Evolutionary conservation across 1,284 basidiomycete genomes (phyloP).

Genomic region (Fomitopsis palustris): DNA sequence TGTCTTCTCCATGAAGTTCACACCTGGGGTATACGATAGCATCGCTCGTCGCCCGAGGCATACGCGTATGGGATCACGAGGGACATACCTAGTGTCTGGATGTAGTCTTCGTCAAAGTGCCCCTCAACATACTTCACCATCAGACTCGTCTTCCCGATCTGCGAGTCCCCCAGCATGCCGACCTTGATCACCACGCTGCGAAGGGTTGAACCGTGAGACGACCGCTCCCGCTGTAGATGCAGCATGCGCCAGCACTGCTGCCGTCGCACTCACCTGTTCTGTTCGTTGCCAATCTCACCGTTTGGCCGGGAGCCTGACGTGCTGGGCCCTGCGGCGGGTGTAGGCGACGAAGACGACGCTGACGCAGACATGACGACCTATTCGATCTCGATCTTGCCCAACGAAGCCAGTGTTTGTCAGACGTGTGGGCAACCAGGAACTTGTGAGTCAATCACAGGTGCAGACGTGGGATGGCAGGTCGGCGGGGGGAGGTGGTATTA

Average conservation of each 20-base stretch:
- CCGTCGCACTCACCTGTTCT: constrained; percentile 56
- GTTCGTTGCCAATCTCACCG: constrained; percentile 67
- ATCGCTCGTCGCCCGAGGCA: neutral
- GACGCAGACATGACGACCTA: constrained; percentile 5
- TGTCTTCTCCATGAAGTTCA: constrained; percentile 99
- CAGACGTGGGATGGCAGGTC: constrained; percentile 8
- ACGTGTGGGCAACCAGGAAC: neutral
- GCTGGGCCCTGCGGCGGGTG: constrained; percentile 47
- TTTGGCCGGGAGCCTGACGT: constrained; percentile 37
- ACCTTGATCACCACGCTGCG: constrained; percentile 92
- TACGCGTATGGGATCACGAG: neutral
- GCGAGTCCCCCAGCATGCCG: constrained; percentile 98
- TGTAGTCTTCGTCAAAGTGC: constrained; percentile 97
- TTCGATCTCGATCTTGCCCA: neutral
- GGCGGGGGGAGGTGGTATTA: neutral
- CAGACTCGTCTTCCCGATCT: constrained; percentile 96
- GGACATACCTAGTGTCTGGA: constrained; percentile 88
- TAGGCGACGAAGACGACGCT: constrained; percentile 31
- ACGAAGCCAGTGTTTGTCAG: constrained; percentile 12
- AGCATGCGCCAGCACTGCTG: neutral
- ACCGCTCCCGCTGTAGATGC: neutral
- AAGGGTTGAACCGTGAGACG: constrained; percentile 2
- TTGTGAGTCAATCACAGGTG: neutral
- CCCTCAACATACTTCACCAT: constrained; percentile 99
- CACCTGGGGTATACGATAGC: constrained; percentile 49